Evolutionary conservation across 306 rosid species (phyloP), one percentile per base, ranked within the genome.

Genomic region (Trifolium subterraneum): DNA sequence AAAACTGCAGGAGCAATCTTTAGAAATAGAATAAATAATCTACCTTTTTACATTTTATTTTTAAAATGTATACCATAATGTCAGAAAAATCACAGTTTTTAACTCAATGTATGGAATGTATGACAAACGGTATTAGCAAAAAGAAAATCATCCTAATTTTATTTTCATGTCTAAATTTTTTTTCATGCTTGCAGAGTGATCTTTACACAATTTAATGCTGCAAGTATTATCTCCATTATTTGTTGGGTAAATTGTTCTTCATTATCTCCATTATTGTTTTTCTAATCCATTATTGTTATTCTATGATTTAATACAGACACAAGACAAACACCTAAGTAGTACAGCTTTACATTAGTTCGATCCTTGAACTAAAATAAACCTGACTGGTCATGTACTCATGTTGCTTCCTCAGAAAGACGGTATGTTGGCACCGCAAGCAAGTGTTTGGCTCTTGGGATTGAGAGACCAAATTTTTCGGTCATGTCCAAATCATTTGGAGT

Each of bases 401-500:
- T 25, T 58, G 64, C 38, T 25, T 58, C 10, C 10, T 27, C 68
- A 12, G 4, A 15, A 63, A 63, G 68, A 2, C 48, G 48, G 9
- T 36, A 63, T 10, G 25, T 63, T 36, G 68, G 68, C 29, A 35
- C n/a, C 1, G 27, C 48, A 63, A 36, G 48, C 10, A 63, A 63
- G 48, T 63, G 48, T 8, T 63, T 36, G 48, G 68, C 68, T 36
- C 47, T 63, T 9, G 68, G 48, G 4, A 54, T 39, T 18, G 84
- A 6, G 35, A 86, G 72, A 11, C 82, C 84, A 72, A 80, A 72
- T 42, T 39, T 59, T 64, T 86, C 84, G 2, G 1, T 76, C 85
- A 76, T 81, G 42, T 83, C 84, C 64, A 84, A 74, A 2, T 84
- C 74, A 27, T 27, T 11, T 2, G 80, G 61, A 23, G 0, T 23